Evolutionary conservation across 1,139 yeast genomes (phyloP), one percentile per base, ranked within the genome.

Genomic region (Petasospora fabianii): DNA sequence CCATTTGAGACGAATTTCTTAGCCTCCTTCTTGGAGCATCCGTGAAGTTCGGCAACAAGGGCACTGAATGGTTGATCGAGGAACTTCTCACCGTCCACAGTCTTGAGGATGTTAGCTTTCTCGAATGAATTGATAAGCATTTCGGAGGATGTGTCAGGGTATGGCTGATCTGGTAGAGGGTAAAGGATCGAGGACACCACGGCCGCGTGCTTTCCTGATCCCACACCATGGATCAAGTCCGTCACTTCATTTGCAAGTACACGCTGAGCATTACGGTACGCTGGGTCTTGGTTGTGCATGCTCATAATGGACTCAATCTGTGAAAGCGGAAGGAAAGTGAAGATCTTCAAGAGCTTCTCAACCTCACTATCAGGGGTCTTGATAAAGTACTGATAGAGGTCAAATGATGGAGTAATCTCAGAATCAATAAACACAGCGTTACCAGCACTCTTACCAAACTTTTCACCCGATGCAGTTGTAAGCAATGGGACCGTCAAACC

Each of bases 381-480:
- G 52, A 84, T 75, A 60, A 92, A 85, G 59, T 81, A 86, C 58
- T 92, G 98, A 60, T 84, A 92, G 50, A 92, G 63, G 41, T 86
- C 86, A 61, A 75, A 92, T 0, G 96, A 83, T 12, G 84, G 73
- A 2, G 96, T 92, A 45, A 84, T 62, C 13, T 66, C 60, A 8
- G 77, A 69, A 54, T 84, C 92, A 40, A 92, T 80, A 66, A 94
- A 92, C 3, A 94, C 77, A 0, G 99, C 97, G 65, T 92, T 92
- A 0, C 98, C 98, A 2, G 97, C 97, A 37, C 96, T 84, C 55
- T 92, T 92, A 21, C 99, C 98, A 62, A 94, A 90, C 62, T 94
- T 92, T 46, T 84, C 95, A 2, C 99, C 98, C 4, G 80, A 71
- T 0, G 96, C 78, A 0, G 97, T 87, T 0, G 96, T 86, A 50